phyloP scores from a whole-genome alignment of 306 rosid species.

The Leucaena leucocephala region DNA sequence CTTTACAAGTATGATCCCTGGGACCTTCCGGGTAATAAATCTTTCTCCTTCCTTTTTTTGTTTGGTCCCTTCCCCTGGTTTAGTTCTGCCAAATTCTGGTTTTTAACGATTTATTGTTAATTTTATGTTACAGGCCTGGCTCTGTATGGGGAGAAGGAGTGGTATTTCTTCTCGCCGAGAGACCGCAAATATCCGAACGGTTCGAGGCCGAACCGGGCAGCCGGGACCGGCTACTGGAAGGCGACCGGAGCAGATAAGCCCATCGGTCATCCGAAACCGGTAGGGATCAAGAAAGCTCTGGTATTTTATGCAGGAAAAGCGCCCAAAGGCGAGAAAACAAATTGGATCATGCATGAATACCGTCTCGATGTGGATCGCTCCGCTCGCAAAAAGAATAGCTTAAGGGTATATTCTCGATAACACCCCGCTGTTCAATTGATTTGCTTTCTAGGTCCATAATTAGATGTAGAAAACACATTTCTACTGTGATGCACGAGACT shows the following conservation, averaged over 20 bases:
- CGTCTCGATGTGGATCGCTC: conserved; percentile 94
- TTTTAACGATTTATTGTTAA: neutral
- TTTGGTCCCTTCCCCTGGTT: neutral
- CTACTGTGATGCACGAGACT: conserved; percentile 7
- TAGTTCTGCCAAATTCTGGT: neutral
- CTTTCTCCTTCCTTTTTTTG: neutral
- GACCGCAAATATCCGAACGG: conserved; percentile 96
- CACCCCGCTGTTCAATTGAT: neutral
- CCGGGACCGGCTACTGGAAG: conserved; percentile 96
- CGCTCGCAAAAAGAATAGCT: conserved; percentile 79
- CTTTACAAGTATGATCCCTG: conserved; percentile 87
- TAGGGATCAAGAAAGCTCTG: conserved; percentile 93
- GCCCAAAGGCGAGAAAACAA: conserved; percentile 87
- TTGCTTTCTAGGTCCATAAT: neutral
- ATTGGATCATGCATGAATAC: conserved; percentile 99
- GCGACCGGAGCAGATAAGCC: conserved; percentile 99
- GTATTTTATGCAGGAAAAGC: conserved; percentile 95
- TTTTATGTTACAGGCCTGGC: conserved; percentile 54
- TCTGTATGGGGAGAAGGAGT: conserved; percentile 84
- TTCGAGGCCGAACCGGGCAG: conserved; percentile 95
- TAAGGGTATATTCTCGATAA: conserved; percentile 60
- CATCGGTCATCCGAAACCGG: conserved; percentile 79
- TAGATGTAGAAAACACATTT: conserved; percentile 33
- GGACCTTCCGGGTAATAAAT: conserved; percentile 83
- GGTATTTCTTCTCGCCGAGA: conserved; percentile 91